Evolutionary conservation across 1,284 basidiomycete species (phyloP).

Genomic region (Trichosporon ovoides): DNA sequence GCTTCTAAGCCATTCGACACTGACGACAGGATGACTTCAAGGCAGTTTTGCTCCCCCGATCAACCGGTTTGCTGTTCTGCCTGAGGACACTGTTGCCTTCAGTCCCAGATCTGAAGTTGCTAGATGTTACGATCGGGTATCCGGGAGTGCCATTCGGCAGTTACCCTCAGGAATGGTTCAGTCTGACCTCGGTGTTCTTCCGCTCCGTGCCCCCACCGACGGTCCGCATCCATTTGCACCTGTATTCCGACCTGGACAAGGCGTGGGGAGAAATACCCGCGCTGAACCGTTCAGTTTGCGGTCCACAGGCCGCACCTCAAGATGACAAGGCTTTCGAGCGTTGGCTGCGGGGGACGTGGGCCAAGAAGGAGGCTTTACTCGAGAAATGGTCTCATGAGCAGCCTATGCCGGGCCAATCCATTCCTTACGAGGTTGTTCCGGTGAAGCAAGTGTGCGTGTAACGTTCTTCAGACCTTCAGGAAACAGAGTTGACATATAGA

Average conservation of each 20-base stretch:
- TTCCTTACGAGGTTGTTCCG: constrained; percentile 21
- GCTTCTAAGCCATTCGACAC: constrained; percentile 38
- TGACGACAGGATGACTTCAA: constrained; percentile 63
- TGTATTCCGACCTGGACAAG: constrained; percentile 57
- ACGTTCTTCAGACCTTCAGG: too few species aligned
- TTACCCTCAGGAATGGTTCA: constrained; percentile 52
- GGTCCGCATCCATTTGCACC: constrained; percentile 77
- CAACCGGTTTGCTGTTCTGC: constrained; percentile 82
- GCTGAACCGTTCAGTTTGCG: constrained; percentile 10
- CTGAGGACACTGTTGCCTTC: constrained; percentile 72
- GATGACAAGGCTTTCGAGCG: constrained; percentile 70
- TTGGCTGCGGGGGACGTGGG: constrained; percentile 79
- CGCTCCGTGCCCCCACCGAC: constrained; percentile 74
- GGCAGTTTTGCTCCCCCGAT: constrained; percentile 77
- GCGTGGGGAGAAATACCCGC: not conserved
- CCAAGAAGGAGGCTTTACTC: constrained; percentile 73
- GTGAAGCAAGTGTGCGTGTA: constrained; percentile 35
- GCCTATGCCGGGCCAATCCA: not conserved
- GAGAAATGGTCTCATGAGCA: constrained; percentile 54
- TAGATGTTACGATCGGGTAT: constrained; percentile 87
- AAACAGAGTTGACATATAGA: constrained; percentile 15
- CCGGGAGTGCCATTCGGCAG: constrained; percentile 60
- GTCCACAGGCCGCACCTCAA: constrained; percentile 53
- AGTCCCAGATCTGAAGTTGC: constrained; percentile 68
- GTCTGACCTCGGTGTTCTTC: constrained; percentile 81